Evolutionary conservation across 345 rosid species (phyloP), one percentile per base, ranked within the genome.

Genomic region (Eucalyptus pumila): DNA sequence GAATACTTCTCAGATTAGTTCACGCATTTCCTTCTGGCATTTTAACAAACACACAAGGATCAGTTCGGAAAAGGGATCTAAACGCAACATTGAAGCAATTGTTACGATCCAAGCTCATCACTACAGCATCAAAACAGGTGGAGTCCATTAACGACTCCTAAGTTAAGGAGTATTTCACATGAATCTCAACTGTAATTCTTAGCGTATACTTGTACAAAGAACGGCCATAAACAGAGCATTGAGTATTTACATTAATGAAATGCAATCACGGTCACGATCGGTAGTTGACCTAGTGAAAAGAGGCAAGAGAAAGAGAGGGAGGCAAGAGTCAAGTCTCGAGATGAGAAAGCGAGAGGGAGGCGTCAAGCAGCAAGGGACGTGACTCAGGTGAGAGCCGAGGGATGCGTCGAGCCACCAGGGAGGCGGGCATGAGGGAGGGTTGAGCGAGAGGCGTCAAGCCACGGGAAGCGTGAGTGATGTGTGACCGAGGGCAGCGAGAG

Each of bases 281-380:
- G 17, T 65, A 7, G 11, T 65, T 65, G 76, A 65, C 4, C 37
- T n/a, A 16, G 76, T 65, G 37, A 65, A 8, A 65, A 65, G 37
- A 65, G 76, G 37, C 21, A 65, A 65, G 76, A 30, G 76, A 32
- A 65, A 65, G 76, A 14, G 76, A 65, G 76, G 37, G 76, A 65
- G 19, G 76, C 37, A 4, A 65, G 76, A 65, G 37, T 14, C 76
- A 3, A 62, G 76, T 65, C 72, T 62, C 34, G 7, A 30, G 69
- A 62, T 62, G 69, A 62, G 17, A 62, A 4, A 7, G 8, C 69
- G 4, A 62, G 69, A 62, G 37, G 19, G 72, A 62, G 19, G 19
- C 17, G 7, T 0, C 37, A 4, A 30, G 19, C 72, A 0, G 14
- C 56, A 14, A 62, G 72, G 6, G 1, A 65, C 10, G 19, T 4